phyloP scores from a whole-genome alignment of 768 basidiomycete genomes.

The Cyathus striatus region DNA sequence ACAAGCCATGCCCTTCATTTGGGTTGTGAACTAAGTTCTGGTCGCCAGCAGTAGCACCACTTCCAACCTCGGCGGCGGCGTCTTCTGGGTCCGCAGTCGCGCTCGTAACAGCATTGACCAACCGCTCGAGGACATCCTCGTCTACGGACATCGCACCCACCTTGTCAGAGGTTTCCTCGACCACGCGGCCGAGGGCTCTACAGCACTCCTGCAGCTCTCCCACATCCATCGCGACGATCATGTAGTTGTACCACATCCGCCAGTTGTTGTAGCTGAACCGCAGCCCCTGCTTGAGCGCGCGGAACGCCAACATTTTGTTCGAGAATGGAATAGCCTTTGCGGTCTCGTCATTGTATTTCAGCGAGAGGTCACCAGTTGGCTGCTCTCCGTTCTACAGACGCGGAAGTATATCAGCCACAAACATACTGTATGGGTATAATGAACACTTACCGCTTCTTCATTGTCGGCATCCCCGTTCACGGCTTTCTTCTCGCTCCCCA shows the following conservation, averaged over 20 bases:
- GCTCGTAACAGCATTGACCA: slow-evolving; percentile 83
- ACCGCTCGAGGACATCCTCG: slow-evolving; percentile 80
- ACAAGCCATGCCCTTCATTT: slow-evolving; percentile 65
- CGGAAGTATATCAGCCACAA: not conserved
- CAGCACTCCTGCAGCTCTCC: slow-evolving; percentile 88
- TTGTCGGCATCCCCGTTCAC: too few relatives aligned
- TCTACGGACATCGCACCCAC: slow-evolving; percentile 61
- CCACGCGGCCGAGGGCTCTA: slow-evolving; percentile 75
- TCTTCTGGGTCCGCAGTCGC: slow-evolving; percentile 34
- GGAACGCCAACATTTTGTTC: slow-evolving; percentile 86
- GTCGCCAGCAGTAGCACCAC: slow-evolving; percentile 17
- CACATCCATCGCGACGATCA: slow-evolving; percentile 88
- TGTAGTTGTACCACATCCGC: slow-evolving; percentile 99
- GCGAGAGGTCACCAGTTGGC: not conserved
- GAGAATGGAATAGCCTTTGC: slow-evolving; percentile 46
- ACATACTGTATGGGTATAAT: too few relatives aligned
- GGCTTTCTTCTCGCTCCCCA: slow-evolving; percentile 42
- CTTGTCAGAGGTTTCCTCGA: slow-evolving; percentile 64
- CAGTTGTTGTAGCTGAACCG: slow-evolving; percentile 84
- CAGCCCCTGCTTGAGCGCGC: slow-evolving; percentile 87
- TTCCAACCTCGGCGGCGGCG: slow-evolving; percentile 14
- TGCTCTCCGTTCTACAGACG: not conserved
- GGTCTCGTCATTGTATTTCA: slow-evolving; percentile 11
- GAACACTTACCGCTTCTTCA: too few relatives aligned
- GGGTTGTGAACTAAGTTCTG: too few relatives aligned